Conservation (phyloP, 176 grass and related monocot genomes). For the Tillandsia fasciculata region DNA sequence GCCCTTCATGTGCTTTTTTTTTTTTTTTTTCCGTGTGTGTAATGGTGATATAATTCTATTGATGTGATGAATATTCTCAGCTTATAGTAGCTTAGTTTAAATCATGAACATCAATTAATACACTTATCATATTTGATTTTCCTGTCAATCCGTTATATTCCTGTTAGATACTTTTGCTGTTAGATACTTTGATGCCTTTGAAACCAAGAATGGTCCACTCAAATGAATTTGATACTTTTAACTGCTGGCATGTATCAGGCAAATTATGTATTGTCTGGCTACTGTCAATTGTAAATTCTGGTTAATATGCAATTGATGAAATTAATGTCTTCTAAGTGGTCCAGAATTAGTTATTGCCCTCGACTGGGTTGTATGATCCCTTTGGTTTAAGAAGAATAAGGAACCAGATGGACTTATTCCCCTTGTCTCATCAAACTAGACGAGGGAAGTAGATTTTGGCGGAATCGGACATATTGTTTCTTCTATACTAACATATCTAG, state of each 20-base stretch:
- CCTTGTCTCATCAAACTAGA: too few species aligned
- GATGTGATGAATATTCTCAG: background rate
- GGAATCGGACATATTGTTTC: too few species aligned
- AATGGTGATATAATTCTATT: background rate
- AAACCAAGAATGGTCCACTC: background rate
- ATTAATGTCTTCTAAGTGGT: too few species aligned
- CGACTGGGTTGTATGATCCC: too few species aligned
- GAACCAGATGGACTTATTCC: too few species aligned
- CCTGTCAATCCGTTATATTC: background rate
- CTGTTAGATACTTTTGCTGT: too few species aligned
- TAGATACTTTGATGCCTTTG: background rate
- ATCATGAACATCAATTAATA: background rate
- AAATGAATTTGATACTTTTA: background rate
- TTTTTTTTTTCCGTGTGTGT: background rate
- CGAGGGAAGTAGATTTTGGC: too few species aligned
- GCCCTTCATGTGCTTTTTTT: background rate
- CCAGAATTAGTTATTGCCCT: too few species aligned
- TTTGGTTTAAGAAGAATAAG: too few species aligned
- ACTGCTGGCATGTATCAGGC: background rate
- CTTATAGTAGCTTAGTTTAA: background rate
- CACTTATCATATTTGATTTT: background rate
- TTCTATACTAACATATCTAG: too few species aligned
- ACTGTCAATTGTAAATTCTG: too few species aligned
- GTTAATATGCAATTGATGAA: too few species aligned
- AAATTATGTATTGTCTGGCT: background rate